phyloP scores from a whole-genome alignment of 345 rosid genomes.

The Pseudoturritis turrita region DNA sequence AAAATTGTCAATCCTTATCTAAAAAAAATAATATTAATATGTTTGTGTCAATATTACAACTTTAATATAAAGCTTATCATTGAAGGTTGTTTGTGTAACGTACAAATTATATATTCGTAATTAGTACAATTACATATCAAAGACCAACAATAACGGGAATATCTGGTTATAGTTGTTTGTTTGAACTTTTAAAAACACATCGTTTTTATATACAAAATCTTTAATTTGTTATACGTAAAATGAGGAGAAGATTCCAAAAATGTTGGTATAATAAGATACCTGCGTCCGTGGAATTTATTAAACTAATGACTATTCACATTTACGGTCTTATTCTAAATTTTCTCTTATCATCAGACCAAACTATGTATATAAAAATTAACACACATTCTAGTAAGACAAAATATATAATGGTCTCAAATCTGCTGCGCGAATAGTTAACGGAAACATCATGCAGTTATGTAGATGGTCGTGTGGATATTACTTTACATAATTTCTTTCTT shows the following conservation, averaged over 20 bases:
- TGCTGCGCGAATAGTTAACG: not conserved
- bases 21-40: not conserved
- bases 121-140: not conserved
- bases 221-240: not conserved
- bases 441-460: not conserved
- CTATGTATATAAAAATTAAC: not conserved
- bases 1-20: not conserved
- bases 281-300: not conserved
- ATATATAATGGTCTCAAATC: not conserved
- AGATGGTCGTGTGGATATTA: no score
- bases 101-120: not conserved
- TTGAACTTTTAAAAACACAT: conserved; percentile 4
- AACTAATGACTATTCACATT: not conserved
- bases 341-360: not conserved
- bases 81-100: not conserved
- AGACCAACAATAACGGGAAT: not conserved
- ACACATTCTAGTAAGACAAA: not conserved
- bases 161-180: conserved; percentile 1
- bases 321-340: not conserved
- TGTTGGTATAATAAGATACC: not conserved
- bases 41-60: not conserved
- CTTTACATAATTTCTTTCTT: no score
- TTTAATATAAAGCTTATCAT: not conserved
- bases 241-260: conserved; percentile 10
- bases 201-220: not conserved